Conservation (phyloP, 1,284 basidiomycete genomes). For the Ganoderma leucocontextum region DNA sequence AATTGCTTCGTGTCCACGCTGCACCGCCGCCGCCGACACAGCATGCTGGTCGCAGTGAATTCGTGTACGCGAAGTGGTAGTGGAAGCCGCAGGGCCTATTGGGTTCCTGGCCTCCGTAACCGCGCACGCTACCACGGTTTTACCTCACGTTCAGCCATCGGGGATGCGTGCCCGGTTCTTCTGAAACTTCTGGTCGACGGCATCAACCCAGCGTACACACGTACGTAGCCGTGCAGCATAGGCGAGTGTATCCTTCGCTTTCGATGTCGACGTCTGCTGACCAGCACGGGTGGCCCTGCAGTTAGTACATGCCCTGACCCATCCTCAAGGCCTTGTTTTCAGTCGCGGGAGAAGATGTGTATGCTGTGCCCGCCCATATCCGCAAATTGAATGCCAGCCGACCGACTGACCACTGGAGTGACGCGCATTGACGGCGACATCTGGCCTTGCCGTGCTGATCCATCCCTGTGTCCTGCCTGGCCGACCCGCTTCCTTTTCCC, state of each 20-base stretch:
- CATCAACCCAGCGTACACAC: background rate
- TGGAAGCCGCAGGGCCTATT: too few species aligned
- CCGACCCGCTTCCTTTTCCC: background rate
- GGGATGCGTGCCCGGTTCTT: background rate
- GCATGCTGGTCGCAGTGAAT: background rate
- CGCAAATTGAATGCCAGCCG: background rate
- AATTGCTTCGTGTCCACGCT: background rate
- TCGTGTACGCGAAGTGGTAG: too few species aligned
- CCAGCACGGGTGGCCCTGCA: too few species aligned
- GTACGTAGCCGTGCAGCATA: background rate
- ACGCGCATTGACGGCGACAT: background rate
- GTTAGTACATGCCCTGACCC: too few species aligned
- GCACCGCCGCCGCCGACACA: background rate
- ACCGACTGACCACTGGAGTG: too few species aligned
- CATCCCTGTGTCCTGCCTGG: background rate
- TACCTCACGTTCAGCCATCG: background rate
- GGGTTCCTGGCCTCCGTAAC: background rate
- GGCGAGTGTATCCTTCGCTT: too few species aligned
- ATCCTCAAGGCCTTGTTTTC: too few species aligned
- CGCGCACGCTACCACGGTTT: background rate
- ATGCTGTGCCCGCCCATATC: background rate
- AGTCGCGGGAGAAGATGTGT: too few species aligned
- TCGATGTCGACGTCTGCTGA: too few species aligned
- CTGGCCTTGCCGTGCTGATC: background rate
- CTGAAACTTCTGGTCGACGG: background rate